phyloP scores from a whole-genome alignment of 306 rosid genomes.

The Vigna angularis region DNA sequence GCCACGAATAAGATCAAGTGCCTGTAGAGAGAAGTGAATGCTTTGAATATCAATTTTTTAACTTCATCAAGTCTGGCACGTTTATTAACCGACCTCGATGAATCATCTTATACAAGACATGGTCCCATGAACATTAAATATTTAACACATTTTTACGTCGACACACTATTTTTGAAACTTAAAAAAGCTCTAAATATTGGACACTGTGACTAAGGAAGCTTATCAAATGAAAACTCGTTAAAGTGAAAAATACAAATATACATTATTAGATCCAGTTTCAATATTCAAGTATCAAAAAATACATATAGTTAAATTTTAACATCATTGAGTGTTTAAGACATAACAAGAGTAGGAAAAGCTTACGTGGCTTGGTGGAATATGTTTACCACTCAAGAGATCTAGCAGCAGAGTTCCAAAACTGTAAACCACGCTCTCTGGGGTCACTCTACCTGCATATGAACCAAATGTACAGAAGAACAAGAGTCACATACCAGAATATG shows the following conservation, averaged over 20 bases:
- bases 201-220: not conserved
- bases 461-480: constrained; percentile 12
- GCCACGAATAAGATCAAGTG: constrained; percentile 92
- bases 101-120: not conserved
- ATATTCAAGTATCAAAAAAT: too few relatives aligned
- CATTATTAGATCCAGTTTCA: too few relatives aligned
- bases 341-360: constrained; percentile 44
- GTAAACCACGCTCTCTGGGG: constrained; percentile 87
- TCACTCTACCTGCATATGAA: constrained; percentile 80
- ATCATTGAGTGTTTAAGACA: not conserved
- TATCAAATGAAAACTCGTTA: too few relatives aligned
- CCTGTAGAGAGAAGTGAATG: constrained; percentile 55
- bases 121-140: constrained; percentile 1
- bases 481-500: constrained; percentile 1
- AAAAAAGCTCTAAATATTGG: not conserved
- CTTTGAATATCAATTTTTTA: not conserved
- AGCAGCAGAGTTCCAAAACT: constrained; percentile 90
- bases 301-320: too few relatives aligned
- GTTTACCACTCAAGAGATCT: constrained; percentile 97
- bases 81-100: not conserved
- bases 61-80: not conserved
- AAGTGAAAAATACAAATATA: too few relatives aligned
- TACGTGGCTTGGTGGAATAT: constrained; percentile 94
- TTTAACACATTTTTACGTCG: not conserved
- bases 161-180: not conserved